Evolutionary conservation across 1,284 basidiomycete species (phyloP), one percentile per base, ranked within the genome.

Genomic region (Leccinum pachyderme): DNA sequence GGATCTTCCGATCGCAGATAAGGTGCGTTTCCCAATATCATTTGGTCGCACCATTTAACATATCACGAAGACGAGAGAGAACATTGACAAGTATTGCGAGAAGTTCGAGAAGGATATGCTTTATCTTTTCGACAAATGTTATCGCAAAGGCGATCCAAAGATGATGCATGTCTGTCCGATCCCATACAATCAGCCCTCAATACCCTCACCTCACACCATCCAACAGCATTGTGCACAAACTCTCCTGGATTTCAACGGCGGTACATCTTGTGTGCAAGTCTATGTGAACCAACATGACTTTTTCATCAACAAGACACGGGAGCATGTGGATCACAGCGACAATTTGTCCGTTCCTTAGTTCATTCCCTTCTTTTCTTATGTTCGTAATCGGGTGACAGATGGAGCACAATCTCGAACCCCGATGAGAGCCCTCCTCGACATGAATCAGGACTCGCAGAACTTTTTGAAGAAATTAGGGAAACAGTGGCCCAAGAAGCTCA

Each of bases 281-380:
- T 99, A 99, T 68, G 97, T 99, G 59, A 99, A 99, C 66, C 97
- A 99, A 72, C 97, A 99, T 68, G 97, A 99, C 71, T 98, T 98
- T 77, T 98, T 98, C 78, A 97, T 98, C 69, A 96, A 97, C 68
- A 84, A 89, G 53, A 82, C 88, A 43, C 81, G 83, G 43, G 87
- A 87, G 57, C 78, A 77, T 39, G 80, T 78, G 60, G 74, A 79
- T 45, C 76, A 76, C 52, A 81, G 83, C 49, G 82, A 84, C 58
- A 77, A 77, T 28, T 68, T 95, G 89, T 93, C 66, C 54, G 85
- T 57, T 24, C 48, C 48, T 35, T 55, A 4, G n/a, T 54, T 48
- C 18, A 47, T 8, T 58, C 35, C 24, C 53, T 28, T 13, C 6
- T 37, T 24, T 54, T 29, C 13, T 7, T 33, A 15, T 11, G 39